A percentile compares a stretch with the other conserved stretches of the same genome.
These are phyloP conservation scores for Tetraselmis striata DNA, from an alignment of 139 green algal genomes.

Conservation along the genomic window DNA sequence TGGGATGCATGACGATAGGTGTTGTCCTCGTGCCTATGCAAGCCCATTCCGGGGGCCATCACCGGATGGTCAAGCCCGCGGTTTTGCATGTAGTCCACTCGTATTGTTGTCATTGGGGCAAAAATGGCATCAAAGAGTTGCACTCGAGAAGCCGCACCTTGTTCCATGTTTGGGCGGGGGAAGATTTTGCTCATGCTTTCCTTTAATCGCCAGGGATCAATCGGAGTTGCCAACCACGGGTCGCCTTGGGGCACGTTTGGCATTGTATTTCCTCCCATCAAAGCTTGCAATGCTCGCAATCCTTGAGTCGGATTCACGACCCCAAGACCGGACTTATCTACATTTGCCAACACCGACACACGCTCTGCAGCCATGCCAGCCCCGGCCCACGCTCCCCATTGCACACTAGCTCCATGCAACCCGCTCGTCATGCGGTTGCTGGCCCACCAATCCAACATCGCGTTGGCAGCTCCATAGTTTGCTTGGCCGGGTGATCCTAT, in stretches of 20 bases:
- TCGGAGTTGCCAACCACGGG: neutral
- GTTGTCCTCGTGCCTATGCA: no score
- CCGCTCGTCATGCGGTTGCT: constrained; percentile 10
- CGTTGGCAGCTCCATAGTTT: constrained; percentile 63
- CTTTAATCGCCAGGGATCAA: neutral
- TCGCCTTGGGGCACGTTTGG: neutral
- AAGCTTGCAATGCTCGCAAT: neutral
- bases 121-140: neutral
- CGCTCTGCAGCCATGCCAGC: constrained; percentile 47
- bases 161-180: no score
- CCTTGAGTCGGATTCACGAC: neutral
- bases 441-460: constrained; percentile 40
- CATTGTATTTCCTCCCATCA: neutral
- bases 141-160: neutral
- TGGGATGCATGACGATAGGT: no score
- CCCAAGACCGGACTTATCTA: neutral
- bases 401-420: constrained; percentile 37
- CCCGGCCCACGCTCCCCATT: constrained; percentile 67
- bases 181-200: neutral
- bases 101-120: no score
- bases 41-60: no score
- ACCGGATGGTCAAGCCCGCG: no score
- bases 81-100: no score
- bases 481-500: neutral
- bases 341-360: neutral